phyloP scores from a whole-genome alignment of 805 yeast species.

The Torulaspora delbrueckii region DNA sequence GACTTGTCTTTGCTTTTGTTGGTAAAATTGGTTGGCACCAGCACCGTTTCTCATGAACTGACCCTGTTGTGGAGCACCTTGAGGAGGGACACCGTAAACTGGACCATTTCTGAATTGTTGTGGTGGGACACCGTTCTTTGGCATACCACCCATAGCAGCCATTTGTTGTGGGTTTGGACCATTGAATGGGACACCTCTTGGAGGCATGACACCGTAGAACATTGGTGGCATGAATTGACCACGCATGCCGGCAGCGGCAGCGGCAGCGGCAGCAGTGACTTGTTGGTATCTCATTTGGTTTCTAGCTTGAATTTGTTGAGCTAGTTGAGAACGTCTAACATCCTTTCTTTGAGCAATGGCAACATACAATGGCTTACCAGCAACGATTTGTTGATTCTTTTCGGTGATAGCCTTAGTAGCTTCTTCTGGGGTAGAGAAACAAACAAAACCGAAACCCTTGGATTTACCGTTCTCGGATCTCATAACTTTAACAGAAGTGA shows the following conservation, averaged over 20 bases:
- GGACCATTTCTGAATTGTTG: conserved; percentile 74
- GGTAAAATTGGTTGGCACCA: conserved; percentile 47
- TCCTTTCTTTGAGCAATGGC: conserved; percentile 99
- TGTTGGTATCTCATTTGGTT: conserved; percentile 98
- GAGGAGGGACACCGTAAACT: conserved; percentile 82
- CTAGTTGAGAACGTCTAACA: conserved; percentile 92
- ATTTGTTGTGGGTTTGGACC: conserved; percentile 79
- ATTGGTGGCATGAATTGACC: conserved; percentile 40
- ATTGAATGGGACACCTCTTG: conserved; percentile 78
- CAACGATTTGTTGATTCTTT: conserved; percentile 95
- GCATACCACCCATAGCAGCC: conserved; percentile 59
- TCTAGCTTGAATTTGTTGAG: conserved; percentile 97
- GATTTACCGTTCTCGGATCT: conserved; percentile 90
- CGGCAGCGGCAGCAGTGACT: conserved; percentile 61
- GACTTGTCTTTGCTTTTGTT: conserved; percentile 93
- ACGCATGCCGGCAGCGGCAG: conserved; percentile 38
- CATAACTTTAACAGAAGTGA: conserved; percentile 96
- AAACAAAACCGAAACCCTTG: conserved; percentile 97
- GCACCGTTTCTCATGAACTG: conserved; percentile 39
- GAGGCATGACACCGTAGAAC: conserved; percentile 54
- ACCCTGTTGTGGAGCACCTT: conserved; percentile 58
- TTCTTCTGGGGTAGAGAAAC: conserved; percentile 97
- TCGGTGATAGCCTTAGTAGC: conserved; percentile 97
- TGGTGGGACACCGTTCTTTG: conserved; percentile 51
- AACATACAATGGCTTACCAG: conserved; percentile 94